Base-by-base conservation (phyloP, 495 filamentous ascomycete genomes). In the Xylaria venustula region DNA sequence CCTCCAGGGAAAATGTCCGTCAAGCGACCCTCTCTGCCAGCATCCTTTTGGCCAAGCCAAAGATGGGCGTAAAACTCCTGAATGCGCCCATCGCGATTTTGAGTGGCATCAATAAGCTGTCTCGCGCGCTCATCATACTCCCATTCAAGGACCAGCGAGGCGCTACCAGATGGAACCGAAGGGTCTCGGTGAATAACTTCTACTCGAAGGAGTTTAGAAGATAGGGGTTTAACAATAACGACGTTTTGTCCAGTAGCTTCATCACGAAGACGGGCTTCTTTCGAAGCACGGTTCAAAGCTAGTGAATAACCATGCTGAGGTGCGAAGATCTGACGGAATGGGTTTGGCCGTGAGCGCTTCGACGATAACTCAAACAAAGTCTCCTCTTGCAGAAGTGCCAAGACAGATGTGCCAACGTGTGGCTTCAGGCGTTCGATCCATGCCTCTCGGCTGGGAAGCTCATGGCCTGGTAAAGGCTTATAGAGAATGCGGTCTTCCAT, bases 61-160 rank as follows among this genome's bases (percentile, higher is more conserved):
- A 90, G 81, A 14, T 83, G 81, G 74, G 90, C 91, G 77, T 93
- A 93, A 71, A 93, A 93, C 67, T 89, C 82, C 73, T 92, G 92
- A 77, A 93, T 90, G 41, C 87, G 82, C 61, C 90, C 86, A 64
- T 93, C 92, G 63, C 90, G 87, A 54, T 75, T 84, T 48, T 87
- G 77, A 88, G 92, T 93, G 41, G 92, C 87, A 70, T 94, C 90
- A 41, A 83, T 81, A 64, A 94, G 90, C 7, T 90, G 90, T 15
- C 90, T 88, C 70, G 91, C 91, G 32, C 90, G 90, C 54, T 85
- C 83, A 71, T 92, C 89, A 1, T 90, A 90, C 68, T 90, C 88
- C 64, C 92, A 94, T 7, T 84, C 89, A 75, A 93, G 92, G 54
- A 81, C 77, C 62, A 94, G 80, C 7, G 85, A 84, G 23, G 52